Evolutionary conservation across 345 rosid species (phyloP), one percentile per base, ranked within the genome.

Genomic region (Linum trigynum): DNA sequence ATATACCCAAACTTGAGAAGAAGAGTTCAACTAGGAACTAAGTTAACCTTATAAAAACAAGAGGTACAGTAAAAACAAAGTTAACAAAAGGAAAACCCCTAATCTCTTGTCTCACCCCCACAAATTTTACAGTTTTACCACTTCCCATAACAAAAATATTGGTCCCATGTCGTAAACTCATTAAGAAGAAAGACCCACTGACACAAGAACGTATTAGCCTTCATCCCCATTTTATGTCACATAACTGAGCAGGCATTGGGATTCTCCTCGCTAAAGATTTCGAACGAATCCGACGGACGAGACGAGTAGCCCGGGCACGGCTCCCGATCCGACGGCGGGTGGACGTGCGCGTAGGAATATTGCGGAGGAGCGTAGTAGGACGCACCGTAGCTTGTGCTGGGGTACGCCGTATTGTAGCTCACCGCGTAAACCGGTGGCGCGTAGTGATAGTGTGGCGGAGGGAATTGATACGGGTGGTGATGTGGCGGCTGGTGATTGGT

Each of bases 211-310:
- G 32, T 23, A 23, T 23, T 23, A 23, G 32, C 32, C 32, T 23
- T 23, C 32, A 23, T 23, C 32, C 32, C 32, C 32, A 23, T 45
- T 48, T 48, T 7, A 43, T 32, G 23, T 85, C 78, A 91, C 96
- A 91, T 80, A 10, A 89, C 15, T 15, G 80, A 77, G 84, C 98
- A 91, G 7, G 90, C 98, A 68, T 86, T 89, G 0, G 96, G 98
- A 55, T 89, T 91, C 65, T 91, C 98, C 0, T 91, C 98, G 66
- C 96, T 88, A 14, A 91, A 82, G 39, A 91, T 58, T 84, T 89
- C 96, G 8, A 84, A 91, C 15, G 97, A 80, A 55, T 80, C 77
- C 0, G 81, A 68, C 65, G 86, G 79, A 42, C 70, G 81, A 11
- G 81, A 73, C 8, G 76, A 37, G 59, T 71, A 73, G 0, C 71